Conservation (phyloP, 108 stramenopile genomes). For the Schizochytrium sp. region DNA sequence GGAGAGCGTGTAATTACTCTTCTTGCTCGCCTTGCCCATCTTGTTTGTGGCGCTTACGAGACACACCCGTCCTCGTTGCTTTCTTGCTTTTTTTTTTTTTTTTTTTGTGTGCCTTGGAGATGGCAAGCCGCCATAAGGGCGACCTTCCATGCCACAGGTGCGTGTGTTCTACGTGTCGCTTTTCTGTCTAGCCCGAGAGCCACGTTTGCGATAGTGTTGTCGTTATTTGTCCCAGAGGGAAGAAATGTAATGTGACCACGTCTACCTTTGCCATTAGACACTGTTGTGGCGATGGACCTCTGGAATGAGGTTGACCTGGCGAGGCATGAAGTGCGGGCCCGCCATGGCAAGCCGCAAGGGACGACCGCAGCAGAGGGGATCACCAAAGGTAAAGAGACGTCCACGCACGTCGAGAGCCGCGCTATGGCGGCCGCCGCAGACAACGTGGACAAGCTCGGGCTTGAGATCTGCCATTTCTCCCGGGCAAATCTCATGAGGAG, state of each 20-base stretch:
- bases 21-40: no score
- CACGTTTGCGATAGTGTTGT: no score
- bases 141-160: no score
- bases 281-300: neutral
- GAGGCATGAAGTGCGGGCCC: neutral
- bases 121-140: no score
- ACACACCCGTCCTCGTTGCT: neutral
- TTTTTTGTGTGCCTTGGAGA: neutral
- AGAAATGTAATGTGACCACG: no score
- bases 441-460: neutral
- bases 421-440: constrained; percentile 16
- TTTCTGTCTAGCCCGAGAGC: no score
- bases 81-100: neutral
- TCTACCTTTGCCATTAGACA: neutral
- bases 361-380: neutral
- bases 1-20: no score
- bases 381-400: neutral
- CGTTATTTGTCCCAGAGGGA: no score
- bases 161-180: no score
- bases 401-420: neutral
- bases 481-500: neutral
- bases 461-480: neutral
- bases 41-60: no score
- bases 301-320: neutral
- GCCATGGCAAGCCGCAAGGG: neutral